Conservation (phyloP, 116 monocot genomes). For the Posidonia oceanica region DNA sequence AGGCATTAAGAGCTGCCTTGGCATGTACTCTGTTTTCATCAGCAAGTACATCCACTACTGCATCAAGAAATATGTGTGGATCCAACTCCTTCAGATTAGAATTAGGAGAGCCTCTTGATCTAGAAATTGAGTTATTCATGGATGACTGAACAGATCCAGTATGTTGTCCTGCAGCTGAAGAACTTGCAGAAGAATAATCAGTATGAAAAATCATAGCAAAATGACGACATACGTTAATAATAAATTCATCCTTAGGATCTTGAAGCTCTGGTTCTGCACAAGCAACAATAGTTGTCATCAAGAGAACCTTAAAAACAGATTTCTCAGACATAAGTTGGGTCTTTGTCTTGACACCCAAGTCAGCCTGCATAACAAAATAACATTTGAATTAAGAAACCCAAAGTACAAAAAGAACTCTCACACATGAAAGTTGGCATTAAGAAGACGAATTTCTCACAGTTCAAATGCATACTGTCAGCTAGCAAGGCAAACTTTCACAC, state of each 20-base stretch:
- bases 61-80: slow-evolving; percentile 91
- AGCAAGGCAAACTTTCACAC: too few species aligned
- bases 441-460: too few species aligned
- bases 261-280: slow-evolving; percentile 63
- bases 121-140: slow-evolving; percentile 23
- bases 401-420: background rate
- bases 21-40: slow-evolving; percentile 80
- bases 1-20: slow-evolving; percentile 65
- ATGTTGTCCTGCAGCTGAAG: slow-evolving; percentile 43
- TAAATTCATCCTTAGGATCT: slow-evolving; percentile 72
- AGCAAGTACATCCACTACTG: slow-evolving; percentile 82
- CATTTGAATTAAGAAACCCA: background rate
- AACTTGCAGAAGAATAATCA: slow-evolving; percentile 41
- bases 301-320: slow-evolving; percentile 85
- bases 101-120: slow-evolving; percentile 32
- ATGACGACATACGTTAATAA: slow-evolving; percentile 72
- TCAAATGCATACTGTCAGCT: too few species aligned
- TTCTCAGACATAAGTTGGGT: slow-evolving; percentile 98
- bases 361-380: slow-evolving; percentile 43
- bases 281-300: slow-evolving; percentile 67
- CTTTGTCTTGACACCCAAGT: slow-evolving; percentile 98
- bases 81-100: slow-evolving; percentile 92
- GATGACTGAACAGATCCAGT: slow-evolving; percentile 29
- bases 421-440: too few species aligned
- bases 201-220: slow-evolving; percentile 98